A percentile compares a stretch with the other conserved stretches of the same genome.
Conservation (phyloP, 1,284 basidiomycete genomes). For the Cryptococcus depauperatus region DNA sequence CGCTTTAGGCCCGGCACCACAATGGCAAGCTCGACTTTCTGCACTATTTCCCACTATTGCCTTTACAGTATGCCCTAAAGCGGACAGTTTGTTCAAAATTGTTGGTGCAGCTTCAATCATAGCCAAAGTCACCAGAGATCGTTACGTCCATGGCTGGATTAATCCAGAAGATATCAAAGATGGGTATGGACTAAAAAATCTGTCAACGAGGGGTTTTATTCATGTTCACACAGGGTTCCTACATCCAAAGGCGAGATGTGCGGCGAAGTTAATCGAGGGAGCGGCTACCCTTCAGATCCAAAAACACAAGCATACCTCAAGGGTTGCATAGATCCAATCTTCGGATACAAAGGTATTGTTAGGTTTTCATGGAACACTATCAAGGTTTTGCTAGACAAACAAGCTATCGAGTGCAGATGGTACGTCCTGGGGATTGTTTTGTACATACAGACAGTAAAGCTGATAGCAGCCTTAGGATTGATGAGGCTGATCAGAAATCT, state of each 20-base stretch:
- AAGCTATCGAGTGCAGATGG: conserved; percentile 72
- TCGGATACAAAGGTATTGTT: conserved; percentile 84
- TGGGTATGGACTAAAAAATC: conserved; percentile 11
- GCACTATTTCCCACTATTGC: conserved; percentile 68
- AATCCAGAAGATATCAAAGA: conserved; percentile 43
- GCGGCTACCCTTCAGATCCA: conserved; percentile 91
- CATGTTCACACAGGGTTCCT: background rate
- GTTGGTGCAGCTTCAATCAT: conserved; percentile 94
- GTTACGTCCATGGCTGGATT: conserved; percentile 76
- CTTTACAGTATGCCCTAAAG: conserved; percentile 87
- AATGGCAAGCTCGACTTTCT: conserved; percentile 74
- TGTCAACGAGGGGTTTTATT: background rate
- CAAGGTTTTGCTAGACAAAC: conserved; percentile 75
- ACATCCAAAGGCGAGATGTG: conserved; percentile 4
- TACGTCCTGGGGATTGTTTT: conserved; percentile 44
- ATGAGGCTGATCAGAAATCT: conserved; percentile 63
- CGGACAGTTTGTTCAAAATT: conserved; percentile 90
- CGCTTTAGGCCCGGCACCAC: conserved; percentile 78
- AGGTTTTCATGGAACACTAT: conserved; percentile 95
- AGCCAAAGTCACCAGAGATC: conserved; percentile 88
- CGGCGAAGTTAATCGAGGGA: conserved; percentile 51
- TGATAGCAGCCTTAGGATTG: conserved; percentile 65
- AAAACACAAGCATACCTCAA: conserved; percentile 83
- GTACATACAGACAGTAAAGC: background rate
- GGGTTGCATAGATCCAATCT: conserved; percentile 70